Evolutionary conservation across 495 filamentous ascomycete genomes (phyloP), one percentile per base, ranked within the genome.

Genomic region (Hypoxylon lienhwacheense): DNA sequence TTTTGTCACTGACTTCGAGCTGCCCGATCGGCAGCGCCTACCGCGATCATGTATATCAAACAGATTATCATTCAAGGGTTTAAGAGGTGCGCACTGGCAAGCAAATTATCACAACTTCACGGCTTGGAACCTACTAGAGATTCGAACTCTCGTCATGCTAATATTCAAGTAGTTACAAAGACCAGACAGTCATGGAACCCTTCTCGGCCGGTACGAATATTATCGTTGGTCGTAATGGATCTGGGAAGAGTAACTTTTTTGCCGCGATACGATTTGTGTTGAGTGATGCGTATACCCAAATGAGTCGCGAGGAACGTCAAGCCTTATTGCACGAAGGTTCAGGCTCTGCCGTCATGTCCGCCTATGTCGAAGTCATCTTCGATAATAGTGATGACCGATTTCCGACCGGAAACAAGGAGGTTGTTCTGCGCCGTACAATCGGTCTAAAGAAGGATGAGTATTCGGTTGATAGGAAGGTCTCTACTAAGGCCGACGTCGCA

Each of bases 31-130:
- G 65, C 65, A 65, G 65, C 61, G 57, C 55, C 54, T 47, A 56
- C 45, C 52, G 64, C 66, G 74, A 83, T 72, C 68, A 96, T 97
- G 90, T 90, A 95, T 75, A 97, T 99, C 81, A 97, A 97, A 72
- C 93, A 99, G 77, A 96, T 99, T 67, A 99, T 97, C 73, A 97
- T 99, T 66, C 93, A 99, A 66, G 93, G 93, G 81, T 99, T 99
- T 77, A 97, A 97, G 76, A 96, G 92, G 92, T 96, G 71, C 47
- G 75, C 37, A 36, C 46, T 43, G 45, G 45, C 49, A 32, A 47
- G 39, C 32, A n/a, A n/a, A n/a, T n/a, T n/a, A n/a, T n/a, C n/a
- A n/a, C n/a, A n/a, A n/a, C n/a, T n/a, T n/a, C n/a, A n/a, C n/a
- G n/a, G n/a, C 48, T 22, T 40, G 40, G 10, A 33, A 11, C 1